Conservation (phyloP, 768 basidiomycete genomes). For the Suillus lakei region DNA sequence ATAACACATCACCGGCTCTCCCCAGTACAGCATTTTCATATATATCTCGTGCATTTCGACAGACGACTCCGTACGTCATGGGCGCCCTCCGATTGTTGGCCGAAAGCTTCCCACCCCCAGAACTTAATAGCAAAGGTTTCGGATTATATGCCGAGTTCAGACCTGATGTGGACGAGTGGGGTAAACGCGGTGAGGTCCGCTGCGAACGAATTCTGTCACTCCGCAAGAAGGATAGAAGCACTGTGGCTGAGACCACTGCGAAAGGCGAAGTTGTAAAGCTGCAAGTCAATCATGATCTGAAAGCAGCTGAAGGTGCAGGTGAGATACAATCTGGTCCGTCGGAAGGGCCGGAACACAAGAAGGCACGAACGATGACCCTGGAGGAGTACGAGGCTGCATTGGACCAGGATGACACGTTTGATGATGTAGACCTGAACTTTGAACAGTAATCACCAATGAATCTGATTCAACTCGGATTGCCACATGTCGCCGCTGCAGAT, state of each 20-base stretch:
- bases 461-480: conserved; percentile 16
- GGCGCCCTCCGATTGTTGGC: conserved; percentile 78
- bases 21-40: conserved; percentile 85
- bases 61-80: conserved; percentile 76
- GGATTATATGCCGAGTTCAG: conserved; percentile 87
- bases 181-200: conserved; percentile 74
- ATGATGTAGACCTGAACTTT: conserved; percentile 44
- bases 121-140: conserved; percentile 73
- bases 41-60: conserved; percentile 77
- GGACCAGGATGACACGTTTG: conserved; percentile 52
- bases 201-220: conserved; percentile 71
- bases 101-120: conserved; percentile 56
- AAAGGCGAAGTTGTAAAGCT: conserved; percentile 21
- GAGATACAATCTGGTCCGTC: conserved; percentile 14
- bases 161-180: conserved; percentile 84
- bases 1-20: conserved; percentile 66
- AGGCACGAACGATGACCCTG: conserved; percentile 40
- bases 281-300: conserved; percentile 22
- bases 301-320: neutral
- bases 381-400: conserved; percentile 59
- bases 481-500: neutral
- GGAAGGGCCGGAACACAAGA: conserved; percentile 45
- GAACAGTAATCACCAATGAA: conserved; percentile 18
- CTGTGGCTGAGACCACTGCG: conserved; percentile 11
- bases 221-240: conserved; percentile 39